A percentile compares a stretch with the other conserved stretches of the same genome.
Evolutionary conservation across 139 green algal genomes (phyloP).

Genomic region (Eudorina sp.): DNA sequence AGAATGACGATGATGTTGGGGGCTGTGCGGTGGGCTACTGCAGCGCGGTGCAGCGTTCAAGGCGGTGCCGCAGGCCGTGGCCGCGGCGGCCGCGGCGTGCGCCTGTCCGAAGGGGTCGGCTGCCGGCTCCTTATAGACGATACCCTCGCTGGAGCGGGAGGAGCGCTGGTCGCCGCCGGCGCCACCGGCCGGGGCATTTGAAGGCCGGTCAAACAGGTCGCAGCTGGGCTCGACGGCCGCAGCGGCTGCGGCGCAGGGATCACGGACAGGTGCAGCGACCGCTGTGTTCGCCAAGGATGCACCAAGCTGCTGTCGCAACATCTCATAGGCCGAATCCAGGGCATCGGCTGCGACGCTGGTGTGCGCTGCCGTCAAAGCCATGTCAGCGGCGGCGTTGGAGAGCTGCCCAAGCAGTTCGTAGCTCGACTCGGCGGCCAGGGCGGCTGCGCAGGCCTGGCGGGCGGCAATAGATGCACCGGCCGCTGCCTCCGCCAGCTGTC

Average conservation of each 20-base stretch:
- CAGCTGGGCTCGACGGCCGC: neutral
- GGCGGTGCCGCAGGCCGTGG: too few species aligned
- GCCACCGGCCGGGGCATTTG: too few species aligned
- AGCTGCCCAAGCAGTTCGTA: neutral
- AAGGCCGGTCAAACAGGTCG: neutral
- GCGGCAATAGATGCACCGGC: neutral
- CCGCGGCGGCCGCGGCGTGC: too few species aligned
- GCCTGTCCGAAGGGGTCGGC: too few species aligned
- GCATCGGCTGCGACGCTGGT: neutral
- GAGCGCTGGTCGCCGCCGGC: too few species aligned
- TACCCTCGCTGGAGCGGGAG: too few species aligned
- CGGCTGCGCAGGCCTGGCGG: neutral
- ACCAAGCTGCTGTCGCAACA: neutral
- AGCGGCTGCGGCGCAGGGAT: neutral
- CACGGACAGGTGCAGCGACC: neutral
- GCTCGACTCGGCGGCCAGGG: neutral
- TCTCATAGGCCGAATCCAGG: neutral
- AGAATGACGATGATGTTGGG: too few species aligned
- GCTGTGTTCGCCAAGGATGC: neutral
- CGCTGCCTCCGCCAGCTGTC: neutral
- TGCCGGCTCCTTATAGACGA: too few species aligned
- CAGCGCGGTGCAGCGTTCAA: too few species aligned
- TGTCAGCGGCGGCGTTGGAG: neutral
- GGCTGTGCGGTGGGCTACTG: too few species aligned
- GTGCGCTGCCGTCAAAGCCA: neutral